phyloP scores from a whole-genome alignment of 2,329 filamentous ascomycete genomes.

The Colletotrichum sp. region DNA sequence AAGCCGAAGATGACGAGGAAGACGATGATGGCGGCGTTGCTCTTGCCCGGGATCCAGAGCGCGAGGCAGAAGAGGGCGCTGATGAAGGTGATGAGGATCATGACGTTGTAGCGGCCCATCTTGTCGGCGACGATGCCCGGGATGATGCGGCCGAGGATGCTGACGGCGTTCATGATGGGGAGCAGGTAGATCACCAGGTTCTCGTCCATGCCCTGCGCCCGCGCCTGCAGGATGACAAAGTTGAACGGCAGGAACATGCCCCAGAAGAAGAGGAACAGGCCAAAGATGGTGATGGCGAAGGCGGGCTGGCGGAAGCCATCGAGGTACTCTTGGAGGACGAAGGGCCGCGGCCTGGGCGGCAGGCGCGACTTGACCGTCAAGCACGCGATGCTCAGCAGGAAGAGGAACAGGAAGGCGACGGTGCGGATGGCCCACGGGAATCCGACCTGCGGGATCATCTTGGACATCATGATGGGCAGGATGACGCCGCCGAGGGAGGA shows the following conservation, averaged over 20 bases:
- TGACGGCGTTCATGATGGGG: slow-evolving; percentile 62
- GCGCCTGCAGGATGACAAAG: slow-evolving; percentile 55
- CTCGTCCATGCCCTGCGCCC: slow-evolving; percentile 45
- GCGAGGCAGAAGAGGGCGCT: slow-evolving; percentile 50
- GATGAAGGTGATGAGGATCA: slow-evolving; percentile 56
- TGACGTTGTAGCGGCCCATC: slow-evolving; percentile 50
- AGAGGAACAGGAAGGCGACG: slow-evolving; percentile 51
- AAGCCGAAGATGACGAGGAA: slow-evolving; percentile 76
- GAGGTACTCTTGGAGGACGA: slow-evolving; percentile 52
- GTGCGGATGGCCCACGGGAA: slow-evolving; percentile 55
- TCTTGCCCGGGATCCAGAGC: slow-evolving; percentile 54
- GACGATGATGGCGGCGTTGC: slow-evolving; percentile 63
- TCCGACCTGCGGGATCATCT: slow-evolving; percentile 54
- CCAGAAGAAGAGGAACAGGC: slow-evolving; percentile 60
- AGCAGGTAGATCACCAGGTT: slow-evolving; percentile 51
- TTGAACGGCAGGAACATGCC: slow-evolving; percentile 61
- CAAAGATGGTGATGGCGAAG: slow-evolving; percentile 47
- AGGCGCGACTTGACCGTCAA: slow-evolving; percentile 44
- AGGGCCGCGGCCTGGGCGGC: slow-evolving; percentile 49
- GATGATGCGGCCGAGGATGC: slow-evolving; percentile 56
- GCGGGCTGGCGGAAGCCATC: slow-evolving; percentile 50
- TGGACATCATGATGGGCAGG: slow-evolving; percentile 65
- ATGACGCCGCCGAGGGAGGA: slow-evolving; percentile 60
- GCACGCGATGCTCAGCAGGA: slow-evolving; percentile 37
- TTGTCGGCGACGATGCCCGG: slow-evolving; percentile 54